These are phyloP conservation scores for Cordyceps sp. DNA, from an alignment of 2,329 filamentous ascomycete genomes.

Conservation along the genomic window DNA sequence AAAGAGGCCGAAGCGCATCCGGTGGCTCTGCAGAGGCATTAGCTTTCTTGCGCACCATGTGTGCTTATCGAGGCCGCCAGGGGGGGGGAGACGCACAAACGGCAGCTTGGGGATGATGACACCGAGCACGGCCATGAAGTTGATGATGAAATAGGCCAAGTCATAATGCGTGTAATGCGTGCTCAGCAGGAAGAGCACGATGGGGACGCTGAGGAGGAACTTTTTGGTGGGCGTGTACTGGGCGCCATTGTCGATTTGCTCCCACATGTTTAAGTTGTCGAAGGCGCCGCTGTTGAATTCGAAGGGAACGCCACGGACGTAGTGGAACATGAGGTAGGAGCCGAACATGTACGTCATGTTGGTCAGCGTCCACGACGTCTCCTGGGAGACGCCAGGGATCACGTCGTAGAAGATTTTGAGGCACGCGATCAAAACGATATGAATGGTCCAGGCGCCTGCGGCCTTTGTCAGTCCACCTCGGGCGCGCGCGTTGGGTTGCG, in stretches of 20 bases:
- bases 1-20: constrained; percentile 61
- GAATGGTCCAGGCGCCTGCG: constrained; percentile 91
- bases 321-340: constrained; percentile 99
- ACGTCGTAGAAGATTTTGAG: constrained; percentile 97
- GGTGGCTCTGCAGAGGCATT: constrained; percentile 44
- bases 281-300: constrained; percentile 98
- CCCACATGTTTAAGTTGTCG: constrained; percentile 99
- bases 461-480: neutral
- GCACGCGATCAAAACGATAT: constrained; percentile 77
- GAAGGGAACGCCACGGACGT: constrained; percentile 92
- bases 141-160: constrained; percentile 90
- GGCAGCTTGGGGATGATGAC: constrained; percentile 95
- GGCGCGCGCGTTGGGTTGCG: no score
- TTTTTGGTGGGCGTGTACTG: constrained; percentile 99
- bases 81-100: constrained; percentile 44
- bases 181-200: constrained; percentile 86
- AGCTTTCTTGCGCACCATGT: constrained; percentile 5
- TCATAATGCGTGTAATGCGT: constrained; percentile 99
- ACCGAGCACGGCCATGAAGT: constrained; percentile 78
- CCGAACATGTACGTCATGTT: constrained; percentile 99
- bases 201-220: constrained; percentile 86
- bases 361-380: constrained; percentile 95
- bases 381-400: constrained; percentile 88
- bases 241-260: constrained; percentile 97
- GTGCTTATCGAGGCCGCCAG: neutral